These are phyloP conservation scores for Urtica urens DNA, from an alignment of 306 rosid species.

Conservation along the genomic window DNA sequence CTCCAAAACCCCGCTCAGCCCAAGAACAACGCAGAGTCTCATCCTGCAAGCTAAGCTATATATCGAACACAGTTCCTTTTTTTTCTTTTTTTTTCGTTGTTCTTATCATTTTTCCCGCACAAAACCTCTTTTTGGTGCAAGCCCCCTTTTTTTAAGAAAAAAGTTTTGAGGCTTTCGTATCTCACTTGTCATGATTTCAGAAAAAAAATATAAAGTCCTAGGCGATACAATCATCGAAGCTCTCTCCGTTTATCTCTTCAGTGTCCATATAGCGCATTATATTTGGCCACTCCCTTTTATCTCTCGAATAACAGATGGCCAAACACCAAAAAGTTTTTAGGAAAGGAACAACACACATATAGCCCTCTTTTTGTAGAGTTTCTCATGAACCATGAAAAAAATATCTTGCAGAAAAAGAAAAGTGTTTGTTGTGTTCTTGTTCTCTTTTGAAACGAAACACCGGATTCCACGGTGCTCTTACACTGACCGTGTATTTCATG, in stretches of 20 bases:
- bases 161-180: constrained; percentile 46
- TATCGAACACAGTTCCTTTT: constrained; percentile 42
- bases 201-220: constrained; percentile 53
- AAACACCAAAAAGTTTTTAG: constrained; percentile 49
- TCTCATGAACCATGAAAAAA: constrained; percentile 56
- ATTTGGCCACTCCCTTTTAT: constrained; percentile 49
- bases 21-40: constrained; percentile 47
- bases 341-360: constrained; percentile 51
- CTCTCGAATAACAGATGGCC: constrained; percentile 78
- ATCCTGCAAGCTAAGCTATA: constrained; percentile 57
- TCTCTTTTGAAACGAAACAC: constrained; percentile 27
- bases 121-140: constrained; percentile 37
- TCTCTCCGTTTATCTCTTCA: constrained; percentile 41
- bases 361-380: constrained; percentile 35
- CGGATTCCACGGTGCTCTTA: constrained; percentile 26
- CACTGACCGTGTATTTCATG: constrained; percentile 32
- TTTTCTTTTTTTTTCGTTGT: not conserved
- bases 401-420: constrained; percentile 23
- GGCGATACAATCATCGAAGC: constrained; percentile 44
- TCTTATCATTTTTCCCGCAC: constrained; percentile 36
- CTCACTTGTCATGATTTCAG: constrained; percentile 42
- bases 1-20: constrained; percentile 51
- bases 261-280: constrained; percentile 58
- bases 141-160: constrained; percentile 35
- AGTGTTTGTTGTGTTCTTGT: constrained; percentile 44